Percentiles rank a stretch among this genome's conserved stretches.
These are phyloP conservation scores for Skeletonema costatum DNA, from an alignment of 108 stramenopile genomes.

Conservation along the genomic window DNA sequence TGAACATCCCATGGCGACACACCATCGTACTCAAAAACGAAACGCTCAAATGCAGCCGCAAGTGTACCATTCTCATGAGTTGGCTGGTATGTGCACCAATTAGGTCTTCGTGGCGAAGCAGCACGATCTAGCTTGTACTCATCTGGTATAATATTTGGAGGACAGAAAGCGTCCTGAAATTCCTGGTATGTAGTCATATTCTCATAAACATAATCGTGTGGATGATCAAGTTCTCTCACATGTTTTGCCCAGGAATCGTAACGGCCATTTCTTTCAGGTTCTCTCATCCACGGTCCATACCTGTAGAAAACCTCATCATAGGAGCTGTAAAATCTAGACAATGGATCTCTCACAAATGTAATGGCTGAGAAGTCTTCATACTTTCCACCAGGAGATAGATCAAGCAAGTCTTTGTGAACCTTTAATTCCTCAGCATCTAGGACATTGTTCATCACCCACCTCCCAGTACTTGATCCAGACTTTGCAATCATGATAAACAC, in stretches of 20 bases:
- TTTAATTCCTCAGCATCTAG: slow-evolving; percentile 25
- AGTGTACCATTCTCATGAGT: slow-evolving; percentile 42
- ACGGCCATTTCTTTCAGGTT: not conserved
- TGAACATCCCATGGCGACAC: slow-evolving; percentile 41
- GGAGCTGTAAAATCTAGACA: slow-evolving; percentile 21
- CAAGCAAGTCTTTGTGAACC: slow-evolving; percentile 9
- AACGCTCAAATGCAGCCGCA: slow-evolving; percentile 41
- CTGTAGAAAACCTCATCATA: slow-evolving; percentile 23
- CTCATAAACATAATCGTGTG: slow-evolving; percentile 20
- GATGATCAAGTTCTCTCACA: not conserved
- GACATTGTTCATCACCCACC: slow-evolving; percentile 28
- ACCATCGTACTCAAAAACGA: slow-evolving; percentile 37
- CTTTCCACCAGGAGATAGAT: slow-evolving; percentile 4
- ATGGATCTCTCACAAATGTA: slow-evolving; percentile 36
- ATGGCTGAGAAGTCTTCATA: slow-evolving; percentile 29
- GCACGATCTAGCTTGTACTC: not conserved
- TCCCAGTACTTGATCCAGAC: slow-evolving; percentile 31
- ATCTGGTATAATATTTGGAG: not conserved
- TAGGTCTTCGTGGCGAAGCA: slow-evolving; percentile 6
- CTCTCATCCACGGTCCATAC: slow-evolving; percentile 11
- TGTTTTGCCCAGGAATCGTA: not conserved
- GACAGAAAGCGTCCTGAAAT: slow-evolving; percentile 36
- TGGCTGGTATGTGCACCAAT: slow-evolving; percentile 17
- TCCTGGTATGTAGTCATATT: slow-evolving; percentile 27
- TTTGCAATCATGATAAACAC: slow-evolving; percentile 44